Evolutionary conservation across 2,329 filamentous ascomycete genomes (phyloP).

Genomic region (Clonostachys byssicola): DNA sequence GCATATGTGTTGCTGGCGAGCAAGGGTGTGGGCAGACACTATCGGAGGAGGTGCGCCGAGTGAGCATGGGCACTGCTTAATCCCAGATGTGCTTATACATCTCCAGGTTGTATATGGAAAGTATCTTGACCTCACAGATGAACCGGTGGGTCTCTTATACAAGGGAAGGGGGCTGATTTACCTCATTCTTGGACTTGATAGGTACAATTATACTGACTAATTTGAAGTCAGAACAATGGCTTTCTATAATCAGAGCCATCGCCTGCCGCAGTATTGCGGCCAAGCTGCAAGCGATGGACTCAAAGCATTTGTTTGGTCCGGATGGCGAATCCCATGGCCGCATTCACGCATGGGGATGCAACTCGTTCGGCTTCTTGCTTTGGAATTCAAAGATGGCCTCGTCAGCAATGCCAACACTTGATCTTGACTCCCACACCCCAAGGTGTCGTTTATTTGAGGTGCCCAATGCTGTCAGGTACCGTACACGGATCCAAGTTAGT

Average conservation of each 20-base stretch:
- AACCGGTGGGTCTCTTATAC: too few species aligned
- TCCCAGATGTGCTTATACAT: too few species aligned
- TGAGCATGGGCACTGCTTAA: too few species aligned
- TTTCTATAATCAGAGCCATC: background rate
- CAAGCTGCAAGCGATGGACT: background rate
- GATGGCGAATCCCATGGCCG: conserved; percentile 13
- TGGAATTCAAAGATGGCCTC: conserved; percentile 8
- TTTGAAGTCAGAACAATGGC: too few species aligned
- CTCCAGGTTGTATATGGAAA: too few species aligned
- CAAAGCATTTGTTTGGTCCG: conserved; percentile 17
- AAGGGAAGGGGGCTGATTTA: too few species aligned
- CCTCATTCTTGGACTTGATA: too few species aligned
- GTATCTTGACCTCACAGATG: too few species aligned
- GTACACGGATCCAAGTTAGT: too few species aligned
- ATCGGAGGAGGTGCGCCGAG: background rate
- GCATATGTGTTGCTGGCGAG: conserved; percentile 2
- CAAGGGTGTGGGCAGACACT: background rate
- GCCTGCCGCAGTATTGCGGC: background rate
- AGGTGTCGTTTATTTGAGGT: too few species aligned
- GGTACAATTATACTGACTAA: too few species aligned
- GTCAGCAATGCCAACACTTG: background rate
- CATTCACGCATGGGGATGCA: conserved; percentile 14
- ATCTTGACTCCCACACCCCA: background rate
- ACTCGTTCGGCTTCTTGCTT: conserved; percentile 21
- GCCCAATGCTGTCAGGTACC: too few species aligned